These are phyloP conservation scores for Trichophyton mentagrophytes DNA, from an alignment of 2,329 filamentous ascomycete species.

Conservation along the genomic window DNA sequence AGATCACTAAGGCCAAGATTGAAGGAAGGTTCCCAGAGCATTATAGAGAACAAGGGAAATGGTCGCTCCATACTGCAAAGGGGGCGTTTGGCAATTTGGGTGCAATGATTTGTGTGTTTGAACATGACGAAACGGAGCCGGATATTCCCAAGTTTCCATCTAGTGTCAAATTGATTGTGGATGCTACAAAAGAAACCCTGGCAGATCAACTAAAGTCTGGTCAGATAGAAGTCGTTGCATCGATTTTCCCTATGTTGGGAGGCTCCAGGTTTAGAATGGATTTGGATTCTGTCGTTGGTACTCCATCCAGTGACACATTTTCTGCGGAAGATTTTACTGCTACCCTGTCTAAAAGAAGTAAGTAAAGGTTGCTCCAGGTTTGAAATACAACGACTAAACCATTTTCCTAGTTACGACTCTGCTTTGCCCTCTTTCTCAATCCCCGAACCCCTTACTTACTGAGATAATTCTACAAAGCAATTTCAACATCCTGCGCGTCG, in stretches of 20 bases:
- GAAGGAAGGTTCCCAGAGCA: slow-evolving; percentile 71
- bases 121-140: slow-evolving; percentile 29
- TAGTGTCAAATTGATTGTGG: slow-evolving; percentile 26
- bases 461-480: slow-evolving; percentile 64
- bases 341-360: slow-evolving; percentile 61
- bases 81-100: slow-evolving; percentile 45
- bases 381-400: neutral
- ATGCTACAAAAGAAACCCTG: slow-evolving; percentile 21
- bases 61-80: slow-evolving; percentile 62
- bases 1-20: slow-evolving; percentile 72
- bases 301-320: slow-evolving; percentile 60
- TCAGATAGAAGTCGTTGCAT: slow-evolving; percentile 43
- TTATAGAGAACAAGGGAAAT: slow-evolving; percentile 69
- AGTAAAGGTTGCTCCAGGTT: slow-evolving; percentile 21
- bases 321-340: slow-evolving; percentile 59
- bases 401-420: slow-evolving; percentile 52
- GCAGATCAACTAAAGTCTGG: slow-evolving; percentile 21
- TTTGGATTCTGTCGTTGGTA: slow-evolving; percentile 54
- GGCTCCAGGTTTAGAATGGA: slow-evolving; percentile 43
- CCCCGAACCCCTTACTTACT: slow-evolving; percentile 37
- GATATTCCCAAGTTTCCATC: slow-evolving; percentile 39
- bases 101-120: slow-evolving; percentile 37
- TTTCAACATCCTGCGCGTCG: slow-evolving; percentile 58
- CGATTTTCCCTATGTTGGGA: slow-evolving; percentile 57
- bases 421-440: slow-evolving; percentile 55